Evolutionary conservation across 2,329 filamentous ascomycete species (phyloP), one percentile per base, ranked within the genome.

Genomic region (Monilinia fructigena): DNA sequence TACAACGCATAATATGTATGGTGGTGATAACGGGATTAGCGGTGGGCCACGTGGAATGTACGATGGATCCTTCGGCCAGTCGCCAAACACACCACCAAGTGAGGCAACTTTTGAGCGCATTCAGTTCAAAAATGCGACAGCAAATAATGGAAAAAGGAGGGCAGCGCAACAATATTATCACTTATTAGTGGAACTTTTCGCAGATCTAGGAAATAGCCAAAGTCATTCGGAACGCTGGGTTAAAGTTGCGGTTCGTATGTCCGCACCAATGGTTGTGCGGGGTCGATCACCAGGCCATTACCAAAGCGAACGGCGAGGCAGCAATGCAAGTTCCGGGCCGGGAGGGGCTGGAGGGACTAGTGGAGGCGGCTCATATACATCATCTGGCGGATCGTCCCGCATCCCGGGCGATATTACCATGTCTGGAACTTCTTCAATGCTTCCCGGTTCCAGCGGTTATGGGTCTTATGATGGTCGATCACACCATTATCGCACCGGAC

Each of bases 121-220:
- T 48, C 89, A 92, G 71, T 92, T 92, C 79, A 89, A 91, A 71
- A 88, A 86, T 66, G 89, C 89, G 1, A 91, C 89, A 0, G 88
- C 88, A 35, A 92, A 91, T 76, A 92, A 92, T 70, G 89, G 89
- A 60, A 91, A 91, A 75, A 82, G 89, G 70, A 82, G 89, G 58
- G 88, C 89, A 2, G 87, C 89, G 55, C 89, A 92, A 71, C 89
- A 91, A 70, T 91, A 88, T 74, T 91, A 90, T 74, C 87, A 89
- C 71, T 80, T 92, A 20, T 83, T 90, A 48, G 86, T 90, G 5
- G 88, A 91, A 73, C 81, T 89, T 2, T 86, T 83, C 71, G 87
- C 83, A 16, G 84, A 88, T 72, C 76, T 87, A 4, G 78, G 81
- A 8, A 50, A 35, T 38, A 50, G 50, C 4, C 71, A 62, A 10